Base-by-base conservation (phyloP, 2,329 filamentous ascomycete genomes). In the Fusarium liriodendri region DNA sequence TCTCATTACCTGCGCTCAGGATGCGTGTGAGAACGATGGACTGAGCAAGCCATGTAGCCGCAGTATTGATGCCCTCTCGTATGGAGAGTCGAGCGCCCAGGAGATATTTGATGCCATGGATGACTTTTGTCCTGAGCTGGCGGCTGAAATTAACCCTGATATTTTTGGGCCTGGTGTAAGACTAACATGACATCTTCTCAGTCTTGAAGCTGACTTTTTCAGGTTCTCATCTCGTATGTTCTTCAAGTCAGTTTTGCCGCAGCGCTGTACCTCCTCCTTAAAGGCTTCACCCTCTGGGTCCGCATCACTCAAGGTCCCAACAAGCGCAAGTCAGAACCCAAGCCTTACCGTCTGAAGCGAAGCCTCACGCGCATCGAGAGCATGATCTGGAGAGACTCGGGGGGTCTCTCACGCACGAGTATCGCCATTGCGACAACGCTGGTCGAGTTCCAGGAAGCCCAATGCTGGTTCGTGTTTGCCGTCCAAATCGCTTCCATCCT, bases 371-470 rank as follows among this genome's bases (percentile, higher is more conserved):
- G 82, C 29, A 80, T 83, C 42, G 79, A 82, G 69, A 78, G 79
- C 33, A 82, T 83, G 69, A 80, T 83, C 52, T 84, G 82, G 82
- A 76, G 78, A 40, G 82, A 84, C 63, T 79, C 80, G 22, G 78
- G 80, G 0, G 82, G 80, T 16, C 54, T 83, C 14, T 83, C 82
- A 5, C 81, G 82, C 7, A 84, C 82, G 9, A 82, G 80, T 62
- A 81, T 84, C 40, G 82, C 82, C 69, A 82, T 84, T 55, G 82
- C 82, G 66, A 83, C 82, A 6, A 84, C 82, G 2, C 71, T 84
- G n/a, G 82, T 84, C 33, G 82, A 84, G 74, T 84, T 84, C 35
- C 82, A 84, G 62, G 82, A 84, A 62, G 82, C 82, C 0, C 82
- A 84, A 59, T 80, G 78, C 66, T 84, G 82, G 82, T 83, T 84